Conservation (phyloP, 2,329 filamentous ascomycete genomes). For the Myriosclerotinia duriaeana region DNA sequence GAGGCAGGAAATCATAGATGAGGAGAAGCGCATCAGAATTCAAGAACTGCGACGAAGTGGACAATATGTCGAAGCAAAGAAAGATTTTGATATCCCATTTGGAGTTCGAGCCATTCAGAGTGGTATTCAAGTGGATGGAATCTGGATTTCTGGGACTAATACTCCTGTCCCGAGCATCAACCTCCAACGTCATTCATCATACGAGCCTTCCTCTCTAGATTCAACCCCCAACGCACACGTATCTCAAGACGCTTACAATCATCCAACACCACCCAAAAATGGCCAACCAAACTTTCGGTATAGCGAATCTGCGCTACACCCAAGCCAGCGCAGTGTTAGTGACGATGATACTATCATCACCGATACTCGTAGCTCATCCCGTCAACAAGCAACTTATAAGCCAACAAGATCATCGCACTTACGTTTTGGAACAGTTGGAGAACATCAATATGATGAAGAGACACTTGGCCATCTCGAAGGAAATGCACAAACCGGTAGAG, state of each 20-base stretch:
- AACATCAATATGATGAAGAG: slow-evolving; percentile 33
- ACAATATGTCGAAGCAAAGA: slow-evolving; percentile 37
- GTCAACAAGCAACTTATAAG: slow-evolving; percentile 36
- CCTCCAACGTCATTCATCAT: slow-evolving; percentile 26
- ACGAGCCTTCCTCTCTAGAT: slow-evolving; percentile 11
- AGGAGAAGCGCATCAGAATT: slow-evolving; percentile 58
- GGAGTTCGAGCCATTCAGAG: slow-evolving; percentile 82
- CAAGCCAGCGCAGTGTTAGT: slow-evolving; percentile 19
- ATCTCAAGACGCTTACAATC: slow-evolving; percentile 12
- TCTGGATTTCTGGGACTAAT: slow-evolving; percentile 58
- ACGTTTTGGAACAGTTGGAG: slow-evolving; percentile 38
- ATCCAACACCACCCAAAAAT: slow-evolving; percentile 1
- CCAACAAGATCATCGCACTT: slow-evolving; percentile 41
- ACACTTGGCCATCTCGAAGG: slow-evolving; percentile 37
- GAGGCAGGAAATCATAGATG: slow-evolving; percentile 63
- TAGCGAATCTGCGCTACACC: slow-evolving; percentile 15
- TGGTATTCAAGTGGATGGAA: slow-evolving; percentile 80
- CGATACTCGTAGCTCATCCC: slow-evolving; percentile 20
- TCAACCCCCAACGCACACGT: slow-evolving; percentile 16
- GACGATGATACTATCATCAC: slow-evolving; percentile 18
- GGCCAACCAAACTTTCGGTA: slow-evolving; percentile 8
- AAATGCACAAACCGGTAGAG: slow-evolving; percentile 27
- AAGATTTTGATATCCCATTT: slow-evolving; percentile 70
- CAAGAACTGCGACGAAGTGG: slow-evolving; percentile 56
- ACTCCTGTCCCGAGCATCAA: slow-evolving; percentile 34